Conservation (phyloP, 495 filamentous ascomycete genomes). For the Eremomyces bilateralis region DNA sequence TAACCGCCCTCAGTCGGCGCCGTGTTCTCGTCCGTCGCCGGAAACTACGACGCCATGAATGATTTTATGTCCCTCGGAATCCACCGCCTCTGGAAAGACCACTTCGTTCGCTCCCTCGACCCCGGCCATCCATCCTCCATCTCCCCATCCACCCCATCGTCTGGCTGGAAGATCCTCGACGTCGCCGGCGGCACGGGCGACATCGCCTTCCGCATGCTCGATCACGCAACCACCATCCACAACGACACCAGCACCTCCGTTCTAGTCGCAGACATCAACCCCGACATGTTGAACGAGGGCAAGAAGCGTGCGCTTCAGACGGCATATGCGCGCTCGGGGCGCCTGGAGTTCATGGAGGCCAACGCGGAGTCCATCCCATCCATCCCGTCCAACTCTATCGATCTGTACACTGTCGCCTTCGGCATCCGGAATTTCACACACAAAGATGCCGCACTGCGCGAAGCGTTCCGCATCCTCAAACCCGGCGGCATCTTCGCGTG, state of each 20-base stretch:
- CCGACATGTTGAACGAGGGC: slow-evolving; percentile 79
- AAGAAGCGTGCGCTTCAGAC: slow-evolving; percentile 44
- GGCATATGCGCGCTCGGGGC: slow-evolving; percentile 29
- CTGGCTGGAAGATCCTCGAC: slow-evolving; percentile 70
- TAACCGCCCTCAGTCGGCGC: slow-evolving; percentile 38
- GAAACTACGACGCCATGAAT: slow-evolving; percentile 90
- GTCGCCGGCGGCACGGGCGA: slow-evolving; percentile 94
- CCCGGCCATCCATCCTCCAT: too few species aligned
- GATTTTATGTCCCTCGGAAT: slow-evolving; percentile 96
- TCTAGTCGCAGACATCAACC: slow-evolving; percentile 87
- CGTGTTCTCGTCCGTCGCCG: slow-evolving; percentile 90
- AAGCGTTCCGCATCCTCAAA: slow-evolving; percentile 74
- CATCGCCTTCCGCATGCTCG: slow-evolving; percentile 91
- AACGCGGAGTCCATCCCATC: slow-evolving; percentile 65
- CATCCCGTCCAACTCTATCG: slow-evolving; percentile 42
- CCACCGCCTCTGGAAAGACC: slow-evolving; percentile 95
- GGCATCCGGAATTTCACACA: slow-evolving; percentile 92
- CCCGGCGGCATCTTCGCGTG: slow-evolving; percentile 94
- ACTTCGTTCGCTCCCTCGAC: slow-evolving; percentile 83
- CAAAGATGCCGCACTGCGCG: slow-evolving; percentile 53
- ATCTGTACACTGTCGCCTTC: slow-evolving; percentile 95
- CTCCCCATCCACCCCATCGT: slow-evolving; percentile 27
- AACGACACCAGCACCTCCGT: slow-evolving; percentile 55
- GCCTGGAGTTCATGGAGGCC: slow-evolving; percentile 63
- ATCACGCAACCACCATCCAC: slow-evolving; percentile 70